Conservation (phyloP, 2,329 filamentous ascomycete species). For the Phialophora expanda region DNA sequence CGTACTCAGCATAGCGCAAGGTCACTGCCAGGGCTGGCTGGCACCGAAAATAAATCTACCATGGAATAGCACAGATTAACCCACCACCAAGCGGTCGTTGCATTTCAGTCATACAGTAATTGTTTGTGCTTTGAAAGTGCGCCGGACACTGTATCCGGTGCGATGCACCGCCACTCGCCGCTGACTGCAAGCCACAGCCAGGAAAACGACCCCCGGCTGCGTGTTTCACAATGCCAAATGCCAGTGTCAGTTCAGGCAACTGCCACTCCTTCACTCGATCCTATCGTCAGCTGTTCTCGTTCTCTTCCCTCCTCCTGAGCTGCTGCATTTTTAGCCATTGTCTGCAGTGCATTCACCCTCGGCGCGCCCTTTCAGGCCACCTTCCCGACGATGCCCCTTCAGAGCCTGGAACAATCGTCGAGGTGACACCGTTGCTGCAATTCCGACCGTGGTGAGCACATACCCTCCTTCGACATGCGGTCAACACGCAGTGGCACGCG, state of each 20-base stretch:
- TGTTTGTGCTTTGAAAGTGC: background rate
- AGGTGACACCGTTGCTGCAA: conserved; percentile 28
- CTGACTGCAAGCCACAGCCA: background rate
- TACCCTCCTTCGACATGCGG: conserved; percentile 37
- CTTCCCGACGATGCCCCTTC: conserved; percentile 60
- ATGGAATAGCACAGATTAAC: conserved; percentile 3
- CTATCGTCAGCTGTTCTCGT: background rate
- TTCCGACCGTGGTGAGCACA: conserved; percentile 7
- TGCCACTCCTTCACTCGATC: background rate
- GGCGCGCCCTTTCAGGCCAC: conserved; percentile 47
- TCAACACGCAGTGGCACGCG: conserved; percentile 33
- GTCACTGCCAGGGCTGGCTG: background rate
- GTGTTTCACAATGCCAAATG: conserved; percentile 9
- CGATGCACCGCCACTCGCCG: conserved; percentile 3
- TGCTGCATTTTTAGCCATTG: too few relatives aligned
- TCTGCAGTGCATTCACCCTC: background rate
- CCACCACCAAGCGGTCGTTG: background rate
- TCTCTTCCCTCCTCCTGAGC: background rate
- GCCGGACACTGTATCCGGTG: background rate
- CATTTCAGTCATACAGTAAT: background rate
- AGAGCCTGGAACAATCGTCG: conserved; percentile 52
- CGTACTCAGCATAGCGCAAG: conserved; percentile 7
- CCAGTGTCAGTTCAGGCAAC: background rate
- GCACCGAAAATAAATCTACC: background rate
- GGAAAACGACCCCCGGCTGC: background rate